Evolutionary conservation across 2,329 filamentous ascomycete genomes (phyloP), one percentile per base, ranked within the genome.

Genomic region (Trichophyton rubrum): DNA sequence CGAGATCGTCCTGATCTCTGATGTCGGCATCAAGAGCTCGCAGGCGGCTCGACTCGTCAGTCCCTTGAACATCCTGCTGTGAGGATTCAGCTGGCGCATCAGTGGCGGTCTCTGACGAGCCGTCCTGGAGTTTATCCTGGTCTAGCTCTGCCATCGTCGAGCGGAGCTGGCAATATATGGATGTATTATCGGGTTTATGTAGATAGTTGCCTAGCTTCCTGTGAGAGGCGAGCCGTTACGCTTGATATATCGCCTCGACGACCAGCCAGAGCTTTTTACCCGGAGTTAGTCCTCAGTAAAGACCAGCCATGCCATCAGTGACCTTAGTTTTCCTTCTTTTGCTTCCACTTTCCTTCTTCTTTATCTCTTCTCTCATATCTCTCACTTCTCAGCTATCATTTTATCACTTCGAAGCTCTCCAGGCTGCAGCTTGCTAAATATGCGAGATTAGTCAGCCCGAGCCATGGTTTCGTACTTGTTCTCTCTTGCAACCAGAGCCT

Each of bases 1-100:
- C 92, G 20, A 97, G 77, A 62, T 96, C 91, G 75, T 91, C 86
- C 72, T 97, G 92, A 68, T 96, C 85, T 61, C 89, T 85, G 22
- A 93, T 84, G 61, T 85, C 80, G 58, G 85, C 82, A 3, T 86
- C 85, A 45, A 90, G 75, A 49, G 81, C 81, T 61, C 79, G 78
- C 30, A 90, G 75, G 20, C 82, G 80, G 58, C 79, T 78, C 47
- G 81, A 80, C 68, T 88, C 85, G 63, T 84, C 82, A 11, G 49
- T 35, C 3, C 27, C 49, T 7, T 55, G 13, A 2, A 27, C n/a
- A 15, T 6, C 20, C 22, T 49, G 55, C 11, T 27, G 33, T 49
- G 49, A 30, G 24, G n/a, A 20, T 22, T 38, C 33, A 51, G 17
- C 43, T 38, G 33, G 38, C 11, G 22, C 20, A 27, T 51, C 58